Evolutionary conservation across 2,329 filamentous ascomycete genomes (phyloP).

Genomic region (Plectosphaerella plurivora): DNA sequence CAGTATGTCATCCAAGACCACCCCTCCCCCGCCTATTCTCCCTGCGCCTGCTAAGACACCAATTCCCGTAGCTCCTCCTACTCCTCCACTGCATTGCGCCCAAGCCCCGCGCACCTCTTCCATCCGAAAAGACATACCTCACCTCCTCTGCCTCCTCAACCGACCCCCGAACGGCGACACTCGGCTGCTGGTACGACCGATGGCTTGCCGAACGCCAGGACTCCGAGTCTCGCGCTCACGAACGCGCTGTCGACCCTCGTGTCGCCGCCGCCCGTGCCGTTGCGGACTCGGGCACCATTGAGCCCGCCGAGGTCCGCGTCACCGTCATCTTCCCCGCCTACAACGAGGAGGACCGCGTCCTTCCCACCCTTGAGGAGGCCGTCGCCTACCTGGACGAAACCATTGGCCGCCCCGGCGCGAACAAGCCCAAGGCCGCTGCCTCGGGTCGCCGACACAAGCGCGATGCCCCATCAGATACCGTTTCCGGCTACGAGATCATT

Average conservation of each 20-base stretch:
- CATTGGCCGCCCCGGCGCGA: constrained; percentile 52
- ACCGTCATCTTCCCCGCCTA: constrained; percentile 92
- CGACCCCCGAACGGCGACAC: constrained; percentile 33
- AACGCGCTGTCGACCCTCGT: constrained; percentile 27
- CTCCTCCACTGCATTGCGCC: constrained; percentile 74
- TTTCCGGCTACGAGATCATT: constrained; percentile 82
- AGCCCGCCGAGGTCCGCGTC: constrained; percentile 76
- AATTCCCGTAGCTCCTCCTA: constrained; percentile 45
- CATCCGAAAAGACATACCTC: constrained; percentile 80
- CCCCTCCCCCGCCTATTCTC: neutral
- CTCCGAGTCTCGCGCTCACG: constrained; percentile 30
- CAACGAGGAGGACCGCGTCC: constrained; percentile 83
- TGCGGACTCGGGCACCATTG: constrained; percentile 55
- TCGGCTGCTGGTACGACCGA: constrained; percentile 86
- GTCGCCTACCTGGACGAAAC: constrained; percentile 77
- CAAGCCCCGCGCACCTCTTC: constrained; percentile 66
- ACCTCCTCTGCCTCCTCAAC: constrained; percentile 66
- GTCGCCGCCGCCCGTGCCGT: constrained; percentile 20
- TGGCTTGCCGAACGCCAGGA: constrained; percentile 59
- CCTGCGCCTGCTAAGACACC: too few species aligned
- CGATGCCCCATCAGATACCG: constrained; percentile 29
- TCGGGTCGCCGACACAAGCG: constrained; percentile 22
- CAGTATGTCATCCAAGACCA: neutral
- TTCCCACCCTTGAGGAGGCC: constrained; percentile 84
- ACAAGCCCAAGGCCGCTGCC: constrained; percentile 5